phyloP scores from a whole-genome alignment of 345 rosid genomes.

The Lumnitzera racemosa region DNA sequence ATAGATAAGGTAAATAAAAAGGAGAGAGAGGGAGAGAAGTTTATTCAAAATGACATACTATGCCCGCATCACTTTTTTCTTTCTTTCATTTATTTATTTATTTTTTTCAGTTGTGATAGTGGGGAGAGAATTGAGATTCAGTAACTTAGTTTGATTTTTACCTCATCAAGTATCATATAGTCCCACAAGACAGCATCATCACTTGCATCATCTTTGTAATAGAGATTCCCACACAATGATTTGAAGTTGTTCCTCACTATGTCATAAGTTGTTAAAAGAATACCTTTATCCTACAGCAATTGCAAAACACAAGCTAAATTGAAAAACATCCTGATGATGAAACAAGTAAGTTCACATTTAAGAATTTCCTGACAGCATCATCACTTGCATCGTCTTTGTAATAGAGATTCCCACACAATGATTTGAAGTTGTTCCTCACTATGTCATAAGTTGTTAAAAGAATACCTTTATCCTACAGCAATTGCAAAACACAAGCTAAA shows the following conservation, averaged over 20 bases:
- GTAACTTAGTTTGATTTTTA: slow-evolving; percentile 12
- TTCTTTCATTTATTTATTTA: no score
- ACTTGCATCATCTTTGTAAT: slow-evolving; percentile 35
- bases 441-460: slow-evolving; percentile 93
- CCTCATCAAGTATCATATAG: slow-evolving; percentile 99
- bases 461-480: slow-evolving; percentile 70
- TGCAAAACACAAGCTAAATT: slow-evolving; percentile 8
- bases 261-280: slow-evolving; percentile 92
- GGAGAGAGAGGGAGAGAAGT: no score
- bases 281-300: slow-evolving; percentile 61
- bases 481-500: slow-evolving; percentile 8
- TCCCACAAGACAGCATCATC: slow-evolving; percentile 74
- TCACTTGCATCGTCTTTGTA: slow-evolving; percentile 42
- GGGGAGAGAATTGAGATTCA: background rate
- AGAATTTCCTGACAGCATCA: no score
- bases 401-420: slow-evolving; percentile 48
- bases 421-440: slow-evolving; percentile 75
- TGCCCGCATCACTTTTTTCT: no score
- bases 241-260: slow-evolving; percentile 82
- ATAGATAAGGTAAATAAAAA: no score
- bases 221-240: slow-evolving; percentile 48
- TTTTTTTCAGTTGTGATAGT: no score
- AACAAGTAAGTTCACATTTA: background rate
- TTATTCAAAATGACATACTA: no score
- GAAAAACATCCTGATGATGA: slow-evolving; percentile 4